These are phyloP conservation scores for Aquilaria sinensis DNA, from an alignment of 345 rosid species.

Conservation along the genomic window DNA sequence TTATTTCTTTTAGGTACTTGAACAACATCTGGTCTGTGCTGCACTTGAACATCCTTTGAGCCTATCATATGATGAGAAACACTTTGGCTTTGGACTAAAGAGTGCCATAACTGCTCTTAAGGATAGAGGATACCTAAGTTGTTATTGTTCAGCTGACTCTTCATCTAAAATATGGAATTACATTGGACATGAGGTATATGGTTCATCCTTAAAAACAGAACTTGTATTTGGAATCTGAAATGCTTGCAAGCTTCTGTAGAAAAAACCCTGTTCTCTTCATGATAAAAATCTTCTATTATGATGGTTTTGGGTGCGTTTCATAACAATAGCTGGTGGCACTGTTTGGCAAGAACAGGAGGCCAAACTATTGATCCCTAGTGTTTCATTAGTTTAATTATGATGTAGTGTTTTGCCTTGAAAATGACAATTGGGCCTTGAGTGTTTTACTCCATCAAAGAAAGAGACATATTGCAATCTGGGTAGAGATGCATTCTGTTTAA, in stretches of 20 bases:
- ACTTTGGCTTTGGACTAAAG: conserved; percentile 61
- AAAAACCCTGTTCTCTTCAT: background rate
- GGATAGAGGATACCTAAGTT: conserved; percentile 52
- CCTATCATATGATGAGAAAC: conserved; percentile 62
- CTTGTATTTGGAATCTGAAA: conserved; percentile 3
- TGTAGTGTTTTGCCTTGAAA: too few relatives aligned
- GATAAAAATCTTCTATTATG: too few relatives aligned
- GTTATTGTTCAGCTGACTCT: conserved; percentile 43
- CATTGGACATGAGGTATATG: conserved; percentile 75
- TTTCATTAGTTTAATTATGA: too few relatives aligned
- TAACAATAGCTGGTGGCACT: too few relatives aligned
- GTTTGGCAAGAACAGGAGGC: too few relatives aligned
- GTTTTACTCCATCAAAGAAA: too few relatives aligned
- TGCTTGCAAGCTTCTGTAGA: background rate
- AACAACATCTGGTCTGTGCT: conserved; percentile 85
- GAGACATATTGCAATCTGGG: too few relatives aligned
- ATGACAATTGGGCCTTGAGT: too few relatives aligned
- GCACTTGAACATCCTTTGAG: conserved; percentile 78
- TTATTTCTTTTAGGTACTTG: conserved; percentile 57
- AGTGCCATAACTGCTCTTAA: conserved; percentile 45
- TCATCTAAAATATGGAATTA: conserved; percentile 69
- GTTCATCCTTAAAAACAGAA: background rate
- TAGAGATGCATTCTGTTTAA: too few relatives aligned
- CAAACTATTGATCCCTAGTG: background rate
- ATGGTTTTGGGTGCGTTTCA: too few relatives aligned